phyloP scores from a whole-genome alignment of 148 eudicot genomes.

The Vaccinium vitisidaea region DNA sequence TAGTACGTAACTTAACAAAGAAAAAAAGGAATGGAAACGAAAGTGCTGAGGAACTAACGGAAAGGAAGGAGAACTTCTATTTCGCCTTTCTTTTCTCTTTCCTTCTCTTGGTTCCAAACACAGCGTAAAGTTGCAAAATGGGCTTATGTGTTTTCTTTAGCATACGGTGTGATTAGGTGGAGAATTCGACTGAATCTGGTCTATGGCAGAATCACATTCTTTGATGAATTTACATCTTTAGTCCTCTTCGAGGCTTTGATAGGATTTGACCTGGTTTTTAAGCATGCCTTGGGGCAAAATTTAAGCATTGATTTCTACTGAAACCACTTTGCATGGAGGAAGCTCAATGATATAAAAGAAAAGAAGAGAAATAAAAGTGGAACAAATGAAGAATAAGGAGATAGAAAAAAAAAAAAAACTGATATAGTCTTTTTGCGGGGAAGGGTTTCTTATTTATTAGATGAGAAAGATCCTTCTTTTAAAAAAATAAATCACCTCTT shows the following conservation, averaged over 20 bases:
- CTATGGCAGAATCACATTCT: not conserved
- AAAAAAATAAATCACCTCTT: not conserved
- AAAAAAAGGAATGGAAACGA: not conserved
- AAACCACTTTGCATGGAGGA: not conserved
- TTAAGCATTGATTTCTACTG: not conserved
- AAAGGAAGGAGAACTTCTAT: not conserved
- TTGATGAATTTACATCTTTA: not conserved
- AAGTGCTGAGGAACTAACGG: not conserved
- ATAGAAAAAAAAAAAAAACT: not conserved
- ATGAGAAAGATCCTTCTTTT: not conserved
- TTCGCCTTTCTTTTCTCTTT: not conserved
- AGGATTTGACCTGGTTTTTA: not conserved
- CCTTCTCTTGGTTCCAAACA: not conserved
- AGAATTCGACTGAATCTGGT: slow-evolving; percentile 5
- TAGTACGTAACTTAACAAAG: not conserved
- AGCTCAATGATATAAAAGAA: not conserved
- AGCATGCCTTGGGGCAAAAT: not conserved
- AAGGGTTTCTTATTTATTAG: not conserved
- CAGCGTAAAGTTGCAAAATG: not conserved
- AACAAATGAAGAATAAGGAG: not conserved
- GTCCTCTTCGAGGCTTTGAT: not conserved
- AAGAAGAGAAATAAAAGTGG: slow-evolving; percentile 1
- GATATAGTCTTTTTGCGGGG: not conserved
- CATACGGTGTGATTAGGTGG: not conserved
- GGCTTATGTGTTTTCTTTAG: not conserved